Base-by-base conservation (phyloP, 495 filamentous ascomycete species). In the Neurospora sp. region DNA sequence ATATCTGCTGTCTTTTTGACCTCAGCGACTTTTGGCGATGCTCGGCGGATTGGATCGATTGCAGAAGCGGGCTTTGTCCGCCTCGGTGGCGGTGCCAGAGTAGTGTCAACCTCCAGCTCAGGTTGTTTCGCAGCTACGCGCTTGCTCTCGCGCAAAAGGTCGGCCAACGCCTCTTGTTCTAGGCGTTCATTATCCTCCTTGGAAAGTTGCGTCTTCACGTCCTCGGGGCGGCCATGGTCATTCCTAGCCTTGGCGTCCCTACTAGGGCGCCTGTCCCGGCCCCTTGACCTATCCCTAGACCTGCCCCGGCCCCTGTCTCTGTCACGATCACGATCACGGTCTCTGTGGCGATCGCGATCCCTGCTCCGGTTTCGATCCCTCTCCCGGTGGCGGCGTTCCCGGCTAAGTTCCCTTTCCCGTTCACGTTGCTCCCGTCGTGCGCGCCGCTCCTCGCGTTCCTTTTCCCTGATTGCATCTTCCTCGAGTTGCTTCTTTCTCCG, bases 381-480 rank as follows among this genome's bases (percentile, higher is more conserved):
- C 73, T 77, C 77, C 38, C 88, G 86, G 42, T 88, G 83, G 39
- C 85, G 84, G 74, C 88, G 87, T 74, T 88, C 86, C 18, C 88
- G 86, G 68, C 89, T 87, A 65, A 85, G 85, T 69, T 87, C 85
- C 72, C 85, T 83, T 69, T 88, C 86, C 59, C 83, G 80, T 73
- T 89, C 87, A 39, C 88, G 85, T 75, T 89, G 87, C 39, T 86
- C 85, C 35, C 88, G 84, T 75, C 89, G 87, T 40, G 86, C 85
- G 37, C 89, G 85, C 68, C 88, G 84, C 73, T 90, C 87, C n/a
- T 82, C 81, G 35, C 84, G 81, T 73, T 88, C 85, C 77, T 84
- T 82, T 75, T 89, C 85, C 39, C 84, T 79, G n/a, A 89, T 86
- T 70, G 90, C 88, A 20, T 90, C 89, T 71, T 89, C 86, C 44